These are phyloP conservation scores for Debaryomyces castellii DNA, from an alignment of 805 yeast genomes.

Conservation along the genomic window DNA sequence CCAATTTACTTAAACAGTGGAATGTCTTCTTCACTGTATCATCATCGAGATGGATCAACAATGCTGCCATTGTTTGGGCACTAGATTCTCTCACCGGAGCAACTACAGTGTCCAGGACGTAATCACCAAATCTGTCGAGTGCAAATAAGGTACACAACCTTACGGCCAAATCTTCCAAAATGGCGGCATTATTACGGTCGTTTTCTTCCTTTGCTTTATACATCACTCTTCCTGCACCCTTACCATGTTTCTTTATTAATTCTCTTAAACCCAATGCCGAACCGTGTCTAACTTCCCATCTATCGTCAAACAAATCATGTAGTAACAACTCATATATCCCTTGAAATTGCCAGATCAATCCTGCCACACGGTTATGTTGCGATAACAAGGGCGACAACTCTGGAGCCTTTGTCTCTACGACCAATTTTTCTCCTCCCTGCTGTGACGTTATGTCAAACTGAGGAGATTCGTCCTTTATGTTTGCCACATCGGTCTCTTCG, in stretches of 20 bases:
- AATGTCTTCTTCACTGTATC: conserved; percentile 62
- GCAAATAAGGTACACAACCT: conserved; percentile 84
- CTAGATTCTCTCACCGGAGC: conserved; percentile 98
- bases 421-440: conserved; percentile 75
- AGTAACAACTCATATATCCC: conserved; percentile 83
- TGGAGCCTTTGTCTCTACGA: conserved; percentile 73
- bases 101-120: conserved; percentile 94
- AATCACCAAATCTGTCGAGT: conserved; percentile 93
- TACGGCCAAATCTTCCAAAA: conserved; percentile 85
- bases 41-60: conserved; percentile 70
- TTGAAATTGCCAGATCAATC: conserved; percentile 90
- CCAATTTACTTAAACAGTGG: conserved; percentile 61
- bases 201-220: conserved; percentile 65
- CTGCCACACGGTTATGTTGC: conserved; percentile 68
- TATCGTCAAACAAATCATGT: conserved; percentile 76
- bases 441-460: conserved; percentile 71
- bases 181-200: conserved; percentile 58
- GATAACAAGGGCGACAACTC: conserved; percentile 67
- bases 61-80: conserved; percentile 91
- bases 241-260: conserved; percentile 76
- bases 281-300: conserved; percentile 96
- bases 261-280: conserved; percentile 92
- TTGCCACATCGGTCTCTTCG: conserved; percentile 33
- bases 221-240: conserved; percentile 77
- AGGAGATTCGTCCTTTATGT: conserved; percentile 21